A percentile compares a stretch with the other conserved stretches of the same genome.
Evolutionary conservation across 164 flowering plant genomes (phyloP).

Genomic region (Cinnamomum micranthum): DNA sequence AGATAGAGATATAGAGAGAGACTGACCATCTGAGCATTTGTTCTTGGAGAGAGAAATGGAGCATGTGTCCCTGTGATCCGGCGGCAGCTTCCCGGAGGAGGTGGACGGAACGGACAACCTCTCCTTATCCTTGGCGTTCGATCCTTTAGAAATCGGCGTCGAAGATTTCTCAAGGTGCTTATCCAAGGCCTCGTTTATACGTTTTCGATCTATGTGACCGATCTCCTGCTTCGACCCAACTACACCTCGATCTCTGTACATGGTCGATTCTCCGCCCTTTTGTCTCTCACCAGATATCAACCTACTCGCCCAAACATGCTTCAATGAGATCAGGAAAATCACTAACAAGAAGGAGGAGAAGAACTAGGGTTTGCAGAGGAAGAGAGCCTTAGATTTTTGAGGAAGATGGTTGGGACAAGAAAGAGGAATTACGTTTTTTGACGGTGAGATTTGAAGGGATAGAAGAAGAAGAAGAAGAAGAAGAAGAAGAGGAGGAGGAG

Average conservation of each 20-base stretch:
- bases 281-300: neutral
- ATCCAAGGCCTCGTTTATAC: slow-evolving; percentile 64
- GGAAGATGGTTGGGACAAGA: neutral
- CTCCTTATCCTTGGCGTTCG: slow-evolving; percentile 44
- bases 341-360: neutral
- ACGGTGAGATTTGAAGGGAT: neutral
- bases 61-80: slow-evolving; percentile 41
- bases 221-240: slow-evolving; percentile 44
- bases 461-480: neutral
- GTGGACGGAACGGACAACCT: slow-evolving; percentile 33
- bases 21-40: slow-evolving; percentile 50
- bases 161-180: slow-evolving; percentile 66
- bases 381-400: neutral
- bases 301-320: slow-evolving; percentile 5
- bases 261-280: slow-evolving; percentile 12
- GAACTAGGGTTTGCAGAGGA: neutral
- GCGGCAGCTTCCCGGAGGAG: slow-evolving; percentile 31
- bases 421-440: neutral
- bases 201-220: slow-evolving; percentile 52
- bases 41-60: slow-evolving; percentile 33
- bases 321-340: neutral
- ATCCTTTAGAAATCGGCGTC: slow-evolving; percentile 52
- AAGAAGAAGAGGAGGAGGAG: neutral
- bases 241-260: slow-evolving; percentile 43
- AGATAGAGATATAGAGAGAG: neutral